Evolutionary conservation across 139 green algal genomes (phyloP), one percentile per base, ranked within the genome.

Genomic region (Closterium sp.): DNA sequence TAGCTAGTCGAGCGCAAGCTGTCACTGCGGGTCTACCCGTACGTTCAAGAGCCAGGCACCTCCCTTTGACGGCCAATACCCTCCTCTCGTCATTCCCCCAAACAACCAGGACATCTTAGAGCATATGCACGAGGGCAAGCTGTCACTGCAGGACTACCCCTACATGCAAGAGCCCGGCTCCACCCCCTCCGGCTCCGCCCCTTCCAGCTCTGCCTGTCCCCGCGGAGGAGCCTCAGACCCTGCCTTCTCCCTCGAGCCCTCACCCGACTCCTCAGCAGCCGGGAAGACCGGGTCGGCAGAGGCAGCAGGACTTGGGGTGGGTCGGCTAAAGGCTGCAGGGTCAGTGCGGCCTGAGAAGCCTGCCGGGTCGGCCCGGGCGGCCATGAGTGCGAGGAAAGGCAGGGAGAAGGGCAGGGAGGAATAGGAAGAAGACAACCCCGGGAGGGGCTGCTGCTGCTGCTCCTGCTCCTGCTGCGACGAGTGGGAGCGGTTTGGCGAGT

Each of bases 41-140:
- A 93, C 42, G 89, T 94, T 9, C 34, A 93, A 89, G 42, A 92
- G 62, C 91, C 91, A 11, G 50, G 17, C 50, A 24, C 10, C 17
- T 1, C 13, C 50, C 50, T 11, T 22, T 73, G n/a, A n/a, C n/a
- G n/a, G n/a, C n/a, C n/a, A n/a, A n/a, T n/a, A n/a, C n/a, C 50
- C 50, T 24, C 4, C 0, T 73, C 50, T 22, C 17, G 10, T 22
- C 13, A 73, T 73, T 10, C 24, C 17, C 50, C 17, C 17, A n/a
- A n/a, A 21, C 17, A 1, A 5, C 50, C 17, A 9, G 4, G 38
- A 45, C 10, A 45, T 45, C 10, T 6, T 45, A 0, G 38, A 45
- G 4, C 5, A 45, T 9, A 0, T 45, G 38, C 5, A 45, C 38
- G 38, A 45, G 38, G 38, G 38, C 38, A 45, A 45, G 38, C 38